Conservation (phyloP, 1,284 basidiomycete genomes). For the Cryptococcus sp. region DNA sequence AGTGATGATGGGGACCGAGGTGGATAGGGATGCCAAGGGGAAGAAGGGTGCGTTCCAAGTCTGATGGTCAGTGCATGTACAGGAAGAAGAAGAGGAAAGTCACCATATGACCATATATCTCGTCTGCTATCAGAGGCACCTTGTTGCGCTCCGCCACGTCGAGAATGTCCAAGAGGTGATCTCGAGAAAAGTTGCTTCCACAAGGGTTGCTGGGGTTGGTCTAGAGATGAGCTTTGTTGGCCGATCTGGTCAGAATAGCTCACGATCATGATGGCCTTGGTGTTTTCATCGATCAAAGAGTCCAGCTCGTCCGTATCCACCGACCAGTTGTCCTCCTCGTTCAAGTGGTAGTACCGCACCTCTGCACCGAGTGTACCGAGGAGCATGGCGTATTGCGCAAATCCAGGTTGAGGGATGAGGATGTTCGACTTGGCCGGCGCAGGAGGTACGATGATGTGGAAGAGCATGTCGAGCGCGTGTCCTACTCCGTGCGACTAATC, state of each 20-base stretch:
- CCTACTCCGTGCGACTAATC: conserved; percentile 38
- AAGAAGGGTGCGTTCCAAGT: conserved; percentile 33
- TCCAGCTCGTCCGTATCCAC: conserved; percentile 39
- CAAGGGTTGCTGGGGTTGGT: conserved; percentile 46
- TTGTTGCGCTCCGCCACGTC: conserved; percentile 34
- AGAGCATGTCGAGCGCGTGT: conserved; percentile 33
- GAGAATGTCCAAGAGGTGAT: conserved; percentile 36
- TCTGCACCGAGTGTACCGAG: conserved; percentile 32
- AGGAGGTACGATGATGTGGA: conserved; percentile 34
- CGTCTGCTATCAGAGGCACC: conserved; percentile 43
- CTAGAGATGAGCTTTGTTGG: no score
- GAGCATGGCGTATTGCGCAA: conserved; percentile 43
- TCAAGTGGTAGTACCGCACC: conserved; percentile 41
- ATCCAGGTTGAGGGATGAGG: conserved; percentile 42
- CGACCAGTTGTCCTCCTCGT: conserved; percentile 42
- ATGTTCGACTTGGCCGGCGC: conserved; percentile 30
- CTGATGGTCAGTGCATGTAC: conserved; percentile 8
- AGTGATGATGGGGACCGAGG: conserved; percentile 38
- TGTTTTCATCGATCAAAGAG: conserved; percentile 39
- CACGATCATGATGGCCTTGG: conserved; percentile 39
- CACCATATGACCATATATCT: conserved; percentile 44
- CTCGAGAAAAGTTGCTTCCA: conserved; percentile 40
- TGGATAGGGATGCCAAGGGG: conserved; percentile 38
- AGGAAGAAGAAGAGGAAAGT: conserved; percentile 6
- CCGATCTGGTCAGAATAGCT: no score